Conservation (phyloP, 306 rosid species). For the Sindora glabra region DNA sequence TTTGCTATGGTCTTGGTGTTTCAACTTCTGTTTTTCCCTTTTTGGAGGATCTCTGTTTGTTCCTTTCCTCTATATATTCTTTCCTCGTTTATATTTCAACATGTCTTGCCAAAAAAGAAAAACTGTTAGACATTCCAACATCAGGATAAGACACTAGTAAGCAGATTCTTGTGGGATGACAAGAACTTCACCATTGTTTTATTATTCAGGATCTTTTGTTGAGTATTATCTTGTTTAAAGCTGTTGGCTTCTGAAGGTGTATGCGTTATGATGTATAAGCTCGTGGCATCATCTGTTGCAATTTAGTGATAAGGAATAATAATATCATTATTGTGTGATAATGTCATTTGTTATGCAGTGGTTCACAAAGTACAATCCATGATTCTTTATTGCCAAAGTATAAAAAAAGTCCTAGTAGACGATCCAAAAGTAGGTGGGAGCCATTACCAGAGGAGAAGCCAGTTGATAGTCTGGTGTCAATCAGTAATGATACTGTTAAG, state of each 20-base stretch:
- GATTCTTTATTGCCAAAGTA: slow-evolving; percentile 45
- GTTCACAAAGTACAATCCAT: slow-evolving; percentile 31
- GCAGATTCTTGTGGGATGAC: not conserved
- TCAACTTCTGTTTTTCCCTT: too few species aligned
- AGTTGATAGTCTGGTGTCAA: slow-evolving; percentile 33
- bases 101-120: too few species aligned
- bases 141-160: not conserved
- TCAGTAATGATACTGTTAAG: slow-evolving; percentile 33
- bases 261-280: not conserved
- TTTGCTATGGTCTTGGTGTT: too few species aligned
- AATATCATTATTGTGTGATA: not conserved
- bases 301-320: not conserved
- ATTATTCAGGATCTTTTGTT: not conserved
- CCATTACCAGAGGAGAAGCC: slow-evolving; percentile 83
- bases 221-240: not conserved
- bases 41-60: too few species aligned
- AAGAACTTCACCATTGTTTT: not conserved
- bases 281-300: not conserved
- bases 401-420: slow-evolving; percentile 73
- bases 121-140: too few species aligned
- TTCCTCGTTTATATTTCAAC: too few species aligned
- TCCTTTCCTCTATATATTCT: too few species aligned
- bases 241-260: not conserved
- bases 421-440: slow-evolving; percentile 95
- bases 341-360: slow-evolving; percentile 30